A percentile compares a stretch with the other conserved stretches of the same genome.
These are phyloP conservation scores for Aphanocladium album DNA, from an alignment of 2,329 filamentous ascomycete species.

Conservation along the genomic window DNA sequence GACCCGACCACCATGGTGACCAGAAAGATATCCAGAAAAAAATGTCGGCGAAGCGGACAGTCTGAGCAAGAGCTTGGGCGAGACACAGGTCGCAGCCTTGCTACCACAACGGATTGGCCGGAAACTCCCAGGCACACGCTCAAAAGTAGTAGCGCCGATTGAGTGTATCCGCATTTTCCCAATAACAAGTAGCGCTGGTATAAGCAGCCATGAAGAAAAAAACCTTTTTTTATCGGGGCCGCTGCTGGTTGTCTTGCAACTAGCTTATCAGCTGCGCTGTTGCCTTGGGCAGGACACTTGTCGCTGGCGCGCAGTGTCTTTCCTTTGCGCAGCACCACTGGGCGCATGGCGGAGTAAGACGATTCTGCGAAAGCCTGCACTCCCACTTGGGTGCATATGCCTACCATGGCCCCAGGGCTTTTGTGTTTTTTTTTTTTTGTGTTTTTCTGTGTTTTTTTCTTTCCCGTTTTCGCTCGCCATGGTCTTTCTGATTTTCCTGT, in stretches of 20 bases:
- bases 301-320: constrained; percentile 3
- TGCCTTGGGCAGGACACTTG: background rate
- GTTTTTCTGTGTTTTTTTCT: background rate
- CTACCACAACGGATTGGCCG: background rate
- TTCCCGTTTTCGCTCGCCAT: background rate
- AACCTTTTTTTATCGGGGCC: background rate
- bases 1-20: background rate
- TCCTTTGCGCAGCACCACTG: background rate
- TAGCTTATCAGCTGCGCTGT: background rate
- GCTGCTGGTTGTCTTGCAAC: background rate
- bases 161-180: constrained; percentile 9
- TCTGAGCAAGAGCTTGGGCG: background rate
- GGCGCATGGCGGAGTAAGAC: background rate
- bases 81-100: background rate
- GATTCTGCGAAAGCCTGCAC: background rate
- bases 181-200: background rate
- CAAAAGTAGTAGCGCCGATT: background rate
- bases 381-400: background rate
- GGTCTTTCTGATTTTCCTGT: background rate
- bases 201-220: background rate
- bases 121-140: background rate
- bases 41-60: background rate
- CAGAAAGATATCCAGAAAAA: background rate
- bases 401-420: background rate
- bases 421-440: background rate